Evolutionary conservation across 805 yeast genomes (phyloP).

Genomic region (Lipomyces orientalis): DNA sequence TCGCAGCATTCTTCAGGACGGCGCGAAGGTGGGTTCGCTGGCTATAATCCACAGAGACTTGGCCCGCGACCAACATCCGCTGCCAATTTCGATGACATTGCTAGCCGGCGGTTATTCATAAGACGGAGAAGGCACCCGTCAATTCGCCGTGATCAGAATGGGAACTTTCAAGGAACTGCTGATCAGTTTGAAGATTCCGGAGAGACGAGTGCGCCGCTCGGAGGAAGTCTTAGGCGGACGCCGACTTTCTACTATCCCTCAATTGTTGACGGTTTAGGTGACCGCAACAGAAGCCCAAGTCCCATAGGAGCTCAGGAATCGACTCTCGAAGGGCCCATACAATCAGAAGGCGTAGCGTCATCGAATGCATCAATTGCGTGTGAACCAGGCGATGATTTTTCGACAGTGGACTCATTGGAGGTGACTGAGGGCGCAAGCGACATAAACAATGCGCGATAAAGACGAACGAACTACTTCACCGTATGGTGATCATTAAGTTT

Average conservation of each 20-base stretch:
- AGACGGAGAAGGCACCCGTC: slow-evolving; percentile 11
- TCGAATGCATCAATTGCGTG: slow-evolving; percentile 12
- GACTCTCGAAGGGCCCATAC: neutral
- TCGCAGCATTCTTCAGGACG: neutral
- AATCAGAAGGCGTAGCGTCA: neutral
- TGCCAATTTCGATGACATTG: slow-evolving; percentile 4
- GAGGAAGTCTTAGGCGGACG: neutral
- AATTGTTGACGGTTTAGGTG: slow-evolving; percentile 11
- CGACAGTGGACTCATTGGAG: neutral
- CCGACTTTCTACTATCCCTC: neutral
- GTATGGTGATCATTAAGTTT: neutral
- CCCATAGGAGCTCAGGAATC: slow-evolving; percentile 1
- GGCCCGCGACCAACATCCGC: slow-evolving; percentile 3
- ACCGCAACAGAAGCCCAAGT: slow-evolving; percentile 14
- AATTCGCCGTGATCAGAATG: slow-evolving; percentile 5
- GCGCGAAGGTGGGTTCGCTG: neutral
- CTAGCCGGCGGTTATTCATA: slow-evolving; percentile 6
- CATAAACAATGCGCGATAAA: neutral
- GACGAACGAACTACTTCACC: neutral
- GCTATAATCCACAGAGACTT: neutral
- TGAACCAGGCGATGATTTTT: slow-evolving; percentile 11
- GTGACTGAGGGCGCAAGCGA: neutral
- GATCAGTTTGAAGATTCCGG: neutral
- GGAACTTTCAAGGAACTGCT: neutral
- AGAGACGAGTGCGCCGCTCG: neutral